phyloP scores from a whole-genome alignment of 345 rosid genomes.

The Odontarrhena argentea region DNA sequence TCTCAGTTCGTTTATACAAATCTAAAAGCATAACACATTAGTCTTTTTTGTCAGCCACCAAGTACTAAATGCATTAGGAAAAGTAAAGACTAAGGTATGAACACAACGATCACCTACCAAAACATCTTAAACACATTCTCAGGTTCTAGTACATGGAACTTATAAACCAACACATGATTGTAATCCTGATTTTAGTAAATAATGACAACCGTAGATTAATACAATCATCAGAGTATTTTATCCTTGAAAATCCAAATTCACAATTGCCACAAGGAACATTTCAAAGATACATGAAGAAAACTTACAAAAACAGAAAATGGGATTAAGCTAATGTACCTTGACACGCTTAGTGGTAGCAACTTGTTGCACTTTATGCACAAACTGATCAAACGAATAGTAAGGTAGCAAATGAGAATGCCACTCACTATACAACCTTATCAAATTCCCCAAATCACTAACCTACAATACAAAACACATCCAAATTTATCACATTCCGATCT shows the following conservation, averaged over 20 bases:
- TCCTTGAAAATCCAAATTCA: background rate
- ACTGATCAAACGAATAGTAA: conserved; percentile 81
- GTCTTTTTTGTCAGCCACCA: background rate
- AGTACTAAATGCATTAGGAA: background rate
- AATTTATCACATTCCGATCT: background rate
- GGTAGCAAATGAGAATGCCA: conserved; percentile 88
- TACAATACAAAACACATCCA: conserved; percentile 23
- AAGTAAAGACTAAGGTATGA: background rate
- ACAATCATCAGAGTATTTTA: background rate
- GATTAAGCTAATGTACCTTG: conserved; percentile 53
- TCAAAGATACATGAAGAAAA: background rate
- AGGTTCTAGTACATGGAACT: conserved; percentile 8
- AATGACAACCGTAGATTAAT: background rate
- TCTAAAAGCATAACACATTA: conserved; percentile 44
- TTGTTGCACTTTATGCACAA: conserved; percentile 76
- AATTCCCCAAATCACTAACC: conserved; percentile 78
- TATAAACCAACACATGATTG: conserved; percentile 2
- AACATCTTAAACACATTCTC: conserved; percentile 2
- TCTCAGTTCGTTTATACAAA: conserved; percentile 68
- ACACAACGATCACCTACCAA: conserved; percentile 19
- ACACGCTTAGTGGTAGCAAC: conserved; percentile 77
- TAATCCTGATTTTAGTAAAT: background rate
- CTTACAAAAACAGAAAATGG: background rate
- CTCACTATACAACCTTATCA: conserved; percentile 74
- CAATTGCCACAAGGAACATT: background rate